A percentile compares a stretch with the other conserved stretches of the same genome.
Conservation (phyloP, 495 filamentous ascomycete species). For the Talaromyces liani region DNA sequence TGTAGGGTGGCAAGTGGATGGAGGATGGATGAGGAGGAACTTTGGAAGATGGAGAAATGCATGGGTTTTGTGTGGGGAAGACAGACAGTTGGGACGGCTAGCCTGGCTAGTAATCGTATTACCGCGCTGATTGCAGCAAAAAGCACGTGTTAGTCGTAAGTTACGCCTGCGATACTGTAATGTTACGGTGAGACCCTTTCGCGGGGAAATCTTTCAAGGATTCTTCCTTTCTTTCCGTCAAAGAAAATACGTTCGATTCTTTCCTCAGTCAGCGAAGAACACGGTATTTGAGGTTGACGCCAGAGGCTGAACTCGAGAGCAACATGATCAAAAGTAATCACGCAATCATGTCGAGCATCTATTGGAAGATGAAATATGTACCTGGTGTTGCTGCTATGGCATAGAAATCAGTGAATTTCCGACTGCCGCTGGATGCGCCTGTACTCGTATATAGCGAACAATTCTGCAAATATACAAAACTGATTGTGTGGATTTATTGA, state of each 20-base stretch:
- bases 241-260: neutral
- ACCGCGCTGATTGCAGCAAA: neutral
- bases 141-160: neutral
- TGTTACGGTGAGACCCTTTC: neutral
- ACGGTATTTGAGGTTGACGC: neutral
- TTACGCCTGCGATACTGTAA: neutral
- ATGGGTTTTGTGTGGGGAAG: conserved; percentile 3
- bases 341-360: neutral
- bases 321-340: neutral
- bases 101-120: neutral
- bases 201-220: neutral
- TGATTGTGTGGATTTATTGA: neutral
- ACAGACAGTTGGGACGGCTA: neutral
- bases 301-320: neutral
- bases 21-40: neutral
- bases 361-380: neutral
- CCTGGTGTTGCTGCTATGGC: neutral
- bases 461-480: neutral
- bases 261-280: neutral
- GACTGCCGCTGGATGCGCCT: conserved; percentile 6
- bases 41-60: neutral
- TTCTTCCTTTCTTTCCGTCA: neutral
- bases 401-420: neutral
- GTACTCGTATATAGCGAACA: neutral
- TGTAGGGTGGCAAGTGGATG: neutral